Conservation (phyloP, 805 yeast genomes). For the Sungouiella thailandica region DNA sequence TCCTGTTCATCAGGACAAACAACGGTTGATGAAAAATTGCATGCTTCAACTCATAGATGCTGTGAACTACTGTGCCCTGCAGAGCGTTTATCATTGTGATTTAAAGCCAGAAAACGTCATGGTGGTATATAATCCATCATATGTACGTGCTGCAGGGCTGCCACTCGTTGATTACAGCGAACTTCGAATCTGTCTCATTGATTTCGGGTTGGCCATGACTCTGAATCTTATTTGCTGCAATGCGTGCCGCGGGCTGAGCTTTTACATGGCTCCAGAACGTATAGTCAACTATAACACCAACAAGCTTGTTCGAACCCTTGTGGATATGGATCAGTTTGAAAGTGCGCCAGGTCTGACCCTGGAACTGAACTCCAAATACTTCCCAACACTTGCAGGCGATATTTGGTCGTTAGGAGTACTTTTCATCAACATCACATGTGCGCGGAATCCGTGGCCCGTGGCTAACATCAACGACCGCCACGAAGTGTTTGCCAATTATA, state of each 20-base stretch:
- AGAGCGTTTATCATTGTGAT: constrained; percentile 37
- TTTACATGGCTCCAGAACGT: constrained; percentile 92
- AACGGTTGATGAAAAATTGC: constrained; percentile 40
- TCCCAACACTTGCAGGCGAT: constrained; percentile 75
- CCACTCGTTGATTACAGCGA: constrained; percentile 42
- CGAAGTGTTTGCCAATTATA: constrained; percentile 58
- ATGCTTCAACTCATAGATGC: constrained; percentile 37
- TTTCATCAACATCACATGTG: constrained; percentile 72
- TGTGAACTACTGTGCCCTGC: constrained; percentile 28
- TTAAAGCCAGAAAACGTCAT: constrained; percentile 39
- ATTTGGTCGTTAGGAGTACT: constrained; percentile 85
- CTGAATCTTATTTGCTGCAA: constrained; percentile 55
- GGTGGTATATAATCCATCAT: constrained; percentile 27
- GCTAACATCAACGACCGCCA: constrained; percentile 57
- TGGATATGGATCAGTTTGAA: constrained; percentile 27
- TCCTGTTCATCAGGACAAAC: constrained; percentile 44
- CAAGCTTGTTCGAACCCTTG: constrained; percentile 18
- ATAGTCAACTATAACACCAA: constrained; percentile 41
- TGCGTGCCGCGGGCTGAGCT: constrained; percentile 80
- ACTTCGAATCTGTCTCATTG: constrained; percentile 60
- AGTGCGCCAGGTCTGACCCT: constrained; percentile 10
- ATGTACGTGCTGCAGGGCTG: constrained; percentile 14
- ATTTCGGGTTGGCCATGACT: constrained; percentile 83
- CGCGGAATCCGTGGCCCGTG: constrained; percentile 87
- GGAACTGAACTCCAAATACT: constrained; percentile 28